Evolutionary conservation across 768 basidiomycete genomes (phyloP).

Genomic region (Suillus subaureus): DNA sequence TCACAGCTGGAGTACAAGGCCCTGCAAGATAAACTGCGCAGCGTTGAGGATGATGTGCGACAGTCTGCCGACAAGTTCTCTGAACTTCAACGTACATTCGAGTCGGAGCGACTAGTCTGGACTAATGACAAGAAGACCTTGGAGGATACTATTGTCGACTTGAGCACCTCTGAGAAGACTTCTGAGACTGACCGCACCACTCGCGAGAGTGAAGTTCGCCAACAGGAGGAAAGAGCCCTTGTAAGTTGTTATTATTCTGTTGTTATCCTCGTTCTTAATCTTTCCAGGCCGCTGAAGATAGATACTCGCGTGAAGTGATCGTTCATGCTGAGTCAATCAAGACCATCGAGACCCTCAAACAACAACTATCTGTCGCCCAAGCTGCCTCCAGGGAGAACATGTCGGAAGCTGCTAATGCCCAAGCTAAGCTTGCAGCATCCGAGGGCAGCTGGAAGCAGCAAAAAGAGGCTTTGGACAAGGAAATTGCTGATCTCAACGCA

Average conservation of each 20-base stretch:
- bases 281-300: slow-evolving; percentile 70
- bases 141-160: slow-evolving; percentile 80
- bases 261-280: slow-evolving; percentile 1
- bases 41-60: slow-evolving; percentile 54
- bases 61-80: slow-evolving; percentile 50
- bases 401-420: slow-evolving; percentile 70
- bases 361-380: slow-evolving; percentile 58
- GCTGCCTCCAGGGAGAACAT: slow-evolving; percentile 57
- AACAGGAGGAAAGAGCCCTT: slow-evolving; percentile 70
- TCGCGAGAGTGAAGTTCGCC: slow-evolving; percentile 66
- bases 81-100: slow-evolving; percentile 66
- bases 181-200: slow-evolving; percentile 63
- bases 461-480: slow-evolving; percentile 75
- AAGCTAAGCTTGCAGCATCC: slow-evolving; percentile 68
- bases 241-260: slow-evolving; percentile 35
- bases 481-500: slow-evolving; percentile 68
- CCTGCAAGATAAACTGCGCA: slow-evolving; percentile 62
- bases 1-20: slow-evolving; percentile 63
- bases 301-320: slow-evolving; percentile 80
- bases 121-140: slow-evolving; percentile 77
- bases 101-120: slow-evolving; percentile 72
- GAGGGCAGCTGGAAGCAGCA: slow-evolving; percentile 83
- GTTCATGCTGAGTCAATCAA: slow-evolving; percentile 88
- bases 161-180: slow-evolving; percentile 72
- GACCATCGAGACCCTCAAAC: slow-evolving; percentile 60